Conservation (phyloP, 108 stramenopile genomes). For the Licmophora abbreviata region DNA sequence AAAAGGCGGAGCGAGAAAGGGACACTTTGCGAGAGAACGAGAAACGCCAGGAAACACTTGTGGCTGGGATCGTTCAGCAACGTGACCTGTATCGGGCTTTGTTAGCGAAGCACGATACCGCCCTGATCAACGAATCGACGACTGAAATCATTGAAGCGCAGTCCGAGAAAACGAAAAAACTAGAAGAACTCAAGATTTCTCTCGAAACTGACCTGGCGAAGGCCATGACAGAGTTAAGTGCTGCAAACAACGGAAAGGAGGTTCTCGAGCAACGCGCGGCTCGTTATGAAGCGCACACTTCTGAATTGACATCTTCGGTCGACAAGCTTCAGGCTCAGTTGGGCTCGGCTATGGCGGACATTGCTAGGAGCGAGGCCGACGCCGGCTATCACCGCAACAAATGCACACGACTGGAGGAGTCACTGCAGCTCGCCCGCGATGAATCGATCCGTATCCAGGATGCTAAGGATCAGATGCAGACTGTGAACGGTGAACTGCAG, state of each 20-base stretch:
- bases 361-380: constrained; percentile 53
- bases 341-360: constrained; percentile 37
- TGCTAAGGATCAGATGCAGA: constrained; percentile 43
- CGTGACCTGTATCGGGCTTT: constrained; percentile 80
- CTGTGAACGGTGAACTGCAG: constrained; percentile 45
- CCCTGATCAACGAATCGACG: constrained; percentile 15
- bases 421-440: constrained; percentile 35
- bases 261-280: constrained; percentile 46
- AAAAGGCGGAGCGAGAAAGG: constrained; percentile 43
- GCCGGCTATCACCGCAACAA: constrained; percentile 53
- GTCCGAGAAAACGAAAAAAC: constrained; percentile 30
- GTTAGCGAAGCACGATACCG: constrained; percentile 51
- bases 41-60: constrained; percentile 59
- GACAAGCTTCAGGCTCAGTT: constrained; percentile 43
- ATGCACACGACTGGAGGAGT: constrained; percentile 40
- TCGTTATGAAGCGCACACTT: constrained; percentile 48
- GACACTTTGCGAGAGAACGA: constrained; percentile 54
- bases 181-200: constrained; percentile 40
- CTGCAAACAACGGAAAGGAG: constrained; percentile 39
- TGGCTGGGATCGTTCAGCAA: constrained; percentile 74
- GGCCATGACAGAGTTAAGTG: constrained; percentile 34
- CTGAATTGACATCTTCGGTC: constrained; percentile 48
- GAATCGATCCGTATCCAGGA: constrained; percentile 31
- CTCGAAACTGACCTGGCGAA: constrained; percentile 41
- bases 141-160: constrained; percentile 30